phyloP scores from a whole-genome alignment of 1,139 yeast genomes.

The Pichia cactophila region DNA sequence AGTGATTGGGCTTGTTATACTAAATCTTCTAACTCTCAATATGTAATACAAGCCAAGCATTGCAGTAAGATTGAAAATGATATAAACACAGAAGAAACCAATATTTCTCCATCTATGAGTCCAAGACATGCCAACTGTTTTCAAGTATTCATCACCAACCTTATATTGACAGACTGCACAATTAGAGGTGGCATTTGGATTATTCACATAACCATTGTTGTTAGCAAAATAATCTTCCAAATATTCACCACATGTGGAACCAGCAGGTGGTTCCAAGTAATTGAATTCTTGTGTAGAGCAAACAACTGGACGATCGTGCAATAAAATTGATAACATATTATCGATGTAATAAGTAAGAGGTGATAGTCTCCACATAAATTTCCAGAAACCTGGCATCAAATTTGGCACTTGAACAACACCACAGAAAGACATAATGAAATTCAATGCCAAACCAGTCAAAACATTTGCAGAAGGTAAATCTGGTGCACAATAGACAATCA shows the following conservation, averaged over 20 bases:
- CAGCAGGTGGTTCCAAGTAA: slow-evolving; percentile 46
- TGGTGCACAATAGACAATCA: slow-evolving; percentile 48
- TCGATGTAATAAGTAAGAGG: slow-evolving; percentile 62
- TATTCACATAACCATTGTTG: slow-evolving; percentile 44
- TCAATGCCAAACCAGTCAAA: slow-evolving; percentile 42
- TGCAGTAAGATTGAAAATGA: slow-evolving; percentile 37
- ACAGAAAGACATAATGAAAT: slow-evolving; percentile 48
- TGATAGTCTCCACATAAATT: slow-evolving; percentile 59
- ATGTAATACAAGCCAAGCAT: slow-evolving; percentile 13
- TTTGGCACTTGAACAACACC: slow-evolving; percentile 53
- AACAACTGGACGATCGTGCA: slow-evolving; percentile 46
- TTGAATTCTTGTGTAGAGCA: slow-evolving; percentile 47
- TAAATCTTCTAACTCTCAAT: slow-evolving; percentile 8
- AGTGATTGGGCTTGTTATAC: slow-evolving; percentile 1
- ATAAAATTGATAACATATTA: slow-evolving; percentile 42
- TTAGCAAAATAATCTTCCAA: slow-evolving; percentile 30
- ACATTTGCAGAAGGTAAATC: slow-evolving; percentile 54
- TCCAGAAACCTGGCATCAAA: slow-evolving; percentile 60
- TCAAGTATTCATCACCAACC: slow-evolving; percentile 48
- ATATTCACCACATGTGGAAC: slow-evolving; percentile 48
- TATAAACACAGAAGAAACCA: slow-evolving; percentile 54
- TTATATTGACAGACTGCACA: slow-evolving; percentile 55
- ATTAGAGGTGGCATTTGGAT: slow-evolving; percentile 41
- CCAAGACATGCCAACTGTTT: slow-evolving; percentile 37
- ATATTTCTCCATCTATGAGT: slow-evolving; percentile 56